Base-by-base conservation (phyloP, 306 rosid species). In the Adenanthera pavonina region DNA sequence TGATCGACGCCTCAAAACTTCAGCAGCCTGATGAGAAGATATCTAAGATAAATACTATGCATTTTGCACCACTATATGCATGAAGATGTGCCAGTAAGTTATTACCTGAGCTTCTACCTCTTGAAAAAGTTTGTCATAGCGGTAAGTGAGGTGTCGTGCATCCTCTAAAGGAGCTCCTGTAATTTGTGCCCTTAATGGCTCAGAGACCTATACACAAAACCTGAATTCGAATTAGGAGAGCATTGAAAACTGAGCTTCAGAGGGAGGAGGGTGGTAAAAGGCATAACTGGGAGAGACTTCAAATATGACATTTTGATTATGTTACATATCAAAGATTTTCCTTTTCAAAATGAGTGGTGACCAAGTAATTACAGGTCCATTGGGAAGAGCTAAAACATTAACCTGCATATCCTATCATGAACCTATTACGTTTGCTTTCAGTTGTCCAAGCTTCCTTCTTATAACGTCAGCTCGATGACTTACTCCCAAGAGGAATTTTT, bases 141-240 rank as follows among this genome's bases (percentile, higher is more conserved):
- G 94, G 60, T 87, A 90, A 44, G 97, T 82, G 78, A 95, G 92
- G 84, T 95, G 97, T 35, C 98, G 95, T 76, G 98, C 98, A 88
- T 92, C 98, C 84, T 95, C 98, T 81, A 95, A 84, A 80, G 98
- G 98, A 82, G 98, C 97, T 79, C 95, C 97, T 6, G 88, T 90
- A 84, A 95, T 89, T 84, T 90, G 97, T 61, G 97, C 89, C 75
- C 94, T 88, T 80, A 95, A 82, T 61, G 98, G 94, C 83, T 95
- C 92, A 77, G 92, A 83, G 62, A 91, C 93, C 98, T 95, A 89
- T 69, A 86, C 19, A 85, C 75, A 88, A 83, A 83, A 81, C 82
- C 92, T 90, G 89, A 85, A 79, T 83, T 84, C 88, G 76, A 73
- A 80, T 90, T 91, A 89, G 84, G 84, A 86, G 81, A 75, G 76